phyloP scores from a whole-genome alignment of 805 yeast genomes.

The Lipomyces sp. region DNA sequence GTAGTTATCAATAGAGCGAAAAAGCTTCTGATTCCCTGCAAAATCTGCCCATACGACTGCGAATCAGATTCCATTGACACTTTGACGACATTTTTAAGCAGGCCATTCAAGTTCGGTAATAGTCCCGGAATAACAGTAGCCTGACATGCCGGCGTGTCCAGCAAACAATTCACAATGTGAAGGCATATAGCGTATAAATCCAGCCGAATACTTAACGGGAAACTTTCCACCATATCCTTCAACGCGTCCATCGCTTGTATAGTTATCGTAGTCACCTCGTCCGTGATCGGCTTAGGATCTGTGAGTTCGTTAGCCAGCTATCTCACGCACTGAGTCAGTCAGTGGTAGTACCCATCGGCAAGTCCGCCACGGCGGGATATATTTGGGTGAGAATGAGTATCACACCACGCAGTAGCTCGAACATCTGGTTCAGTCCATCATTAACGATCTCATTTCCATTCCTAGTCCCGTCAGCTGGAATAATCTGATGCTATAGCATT shows the following conservation, averaged over 20 bases:
- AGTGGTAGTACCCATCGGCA: conserved; percentile 31
- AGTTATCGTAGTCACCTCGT: conserved; percentile 38
- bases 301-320: conserved; percentile 11
- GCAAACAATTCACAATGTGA: conserved; percentile 59
- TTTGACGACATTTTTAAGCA: conserved; percentile 46
- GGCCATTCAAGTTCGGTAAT: conserved; percentile 56
- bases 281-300: conserved; percentile 25
- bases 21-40: conserved; percentile 38
- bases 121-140: conserved; percentile 56
- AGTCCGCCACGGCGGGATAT: conserved; percentile 63
- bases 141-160: conserved; percentile 42
- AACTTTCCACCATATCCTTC: conserved; percentile 63
- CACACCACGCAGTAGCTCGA: conserved; percentile 76
- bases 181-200: conserved; percentile 77
- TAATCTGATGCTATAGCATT: not conserved
- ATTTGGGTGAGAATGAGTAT: conserved; percentile 64
- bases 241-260: conserved; percentile 49
- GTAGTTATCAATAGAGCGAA: conserved; percentile 26
- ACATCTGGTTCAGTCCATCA: conserved; percentile 72
- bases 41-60: conserved; percentile 31
- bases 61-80: conserved; percentile 30
- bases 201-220: conserved; percentile 68
- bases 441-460: conserved; percentile 52
- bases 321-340: conserved; percentile 19
- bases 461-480: conserved; percentile 33